phyloP scores from a whole-genome alignment of 1,284 basidiomycete species.

The Trametes polyzona region DNA sequence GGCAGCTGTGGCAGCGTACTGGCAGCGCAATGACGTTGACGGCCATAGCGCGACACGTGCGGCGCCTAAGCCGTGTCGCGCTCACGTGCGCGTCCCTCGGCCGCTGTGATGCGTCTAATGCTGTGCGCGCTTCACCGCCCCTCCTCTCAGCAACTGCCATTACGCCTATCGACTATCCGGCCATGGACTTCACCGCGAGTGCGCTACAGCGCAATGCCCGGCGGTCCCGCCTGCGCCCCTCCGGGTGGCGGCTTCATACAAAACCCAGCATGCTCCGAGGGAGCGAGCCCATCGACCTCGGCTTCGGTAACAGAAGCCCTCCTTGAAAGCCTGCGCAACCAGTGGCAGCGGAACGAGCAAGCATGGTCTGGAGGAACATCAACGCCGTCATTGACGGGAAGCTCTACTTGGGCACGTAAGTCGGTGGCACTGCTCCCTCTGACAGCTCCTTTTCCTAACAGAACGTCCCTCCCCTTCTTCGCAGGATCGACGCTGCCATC shows the following conservation, averaged over 20 bases:
- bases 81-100: constrained; percentile 20
- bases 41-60: constrained; percentile 2
- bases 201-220: constrained; percentile 22
- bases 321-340: constrained; percentile 7
- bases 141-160: constrained; percentile 31
- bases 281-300: constrained; percentile 22
- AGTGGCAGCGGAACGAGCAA: constrained; percentile 7
- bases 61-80: constrained; percentile 16
- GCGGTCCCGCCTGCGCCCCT: constrained; percentile 25
- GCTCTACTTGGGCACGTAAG: constrained; percentile 80
- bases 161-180: constrained; percentile 29
- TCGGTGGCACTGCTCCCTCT: constrained; percentile 32
- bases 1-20: constrained; percentile 6
- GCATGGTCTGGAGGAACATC: constrained; percentile 73
- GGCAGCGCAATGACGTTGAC: constrained; percentile 23
- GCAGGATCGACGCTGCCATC: constrained; percentile 71
- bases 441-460: constrained; percentile 23
- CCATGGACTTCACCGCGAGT: constrained; percentile 24
- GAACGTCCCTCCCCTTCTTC: constrained; percentile 17
- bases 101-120: constrained; percentile 9
- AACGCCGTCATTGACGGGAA: constrained; percentile 68
- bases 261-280: constrained; percentile 30
- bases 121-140: constrained; percentile 31
- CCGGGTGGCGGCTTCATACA: constrained; percentile 30
- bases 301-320: constrained; percentile 24